phyloP scores from a whole-genome alignment of 176 grass and related monocot genomes.

The Phoenix dactylifera region DNA sequence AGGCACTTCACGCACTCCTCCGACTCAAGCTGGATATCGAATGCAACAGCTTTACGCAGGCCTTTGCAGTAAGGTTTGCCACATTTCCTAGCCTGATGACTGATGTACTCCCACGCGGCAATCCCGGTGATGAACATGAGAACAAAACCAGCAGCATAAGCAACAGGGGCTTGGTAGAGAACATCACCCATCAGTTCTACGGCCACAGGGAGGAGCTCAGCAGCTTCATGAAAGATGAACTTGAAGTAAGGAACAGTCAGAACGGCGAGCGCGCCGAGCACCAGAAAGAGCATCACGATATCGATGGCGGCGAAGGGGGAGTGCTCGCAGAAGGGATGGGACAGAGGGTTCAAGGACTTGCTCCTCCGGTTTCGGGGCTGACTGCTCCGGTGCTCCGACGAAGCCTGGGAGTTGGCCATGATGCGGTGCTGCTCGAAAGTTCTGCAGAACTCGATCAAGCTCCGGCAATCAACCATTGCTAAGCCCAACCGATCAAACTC shows the following conservation, averaged over 20 bases:
- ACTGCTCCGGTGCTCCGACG: slow-evolving; percentile 23
- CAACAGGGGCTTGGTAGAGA: slow-evolving; percentile 32
- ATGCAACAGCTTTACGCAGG: slow-evolving; percentile 78
- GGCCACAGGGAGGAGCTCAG: slow-evolving; percentile 39
- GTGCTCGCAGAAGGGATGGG: slow-evolving; percentile 56
- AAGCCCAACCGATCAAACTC: no score
- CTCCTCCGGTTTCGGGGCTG: slow-evolving; percentile 33
- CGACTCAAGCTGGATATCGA: slow-evolving; percentile 93
- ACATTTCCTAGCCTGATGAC: slow-evolving; percentile 84
- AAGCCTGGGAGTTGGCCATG: slow-evolving; percentile 1
- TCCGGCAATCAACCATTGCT: slow-evolving; percentile 87
- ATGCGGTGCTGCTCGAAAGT: slow-evolving; percentile 87
- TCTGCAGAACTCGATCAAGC: slow-evolving; percentile 93
- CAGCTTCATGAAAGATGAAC: slow-evolving; percentile 18
- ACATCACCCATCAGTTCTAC: slow-evolving; percentile 16
- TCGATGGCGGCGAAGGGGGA: slow-evolving; percentile 57
- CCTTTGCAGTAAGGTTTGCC: slow-evolving; percentile 81
- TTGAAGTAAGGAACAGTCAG: slow-evolving; percentile 50
- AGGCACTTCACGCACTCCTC: slow-evolving; percentile 88
- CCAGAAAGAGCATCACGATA: slow-evolving; percentile 53
- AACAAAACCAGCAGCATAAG: slow-evolving; percentile 41
- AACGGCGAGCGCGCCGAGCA: slow-evolving; percentile 54
- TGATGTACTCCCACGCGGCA: slow-evolving; percentile 53
- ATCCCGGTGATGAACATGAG: slow-evolving; percentile 26
- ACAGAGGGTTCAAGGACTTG: slow-evolving; percentile 26